Conservation (phyloP, 371 early-diverging fungal genomes). For the Syncephalastrum sp. region DNA sequence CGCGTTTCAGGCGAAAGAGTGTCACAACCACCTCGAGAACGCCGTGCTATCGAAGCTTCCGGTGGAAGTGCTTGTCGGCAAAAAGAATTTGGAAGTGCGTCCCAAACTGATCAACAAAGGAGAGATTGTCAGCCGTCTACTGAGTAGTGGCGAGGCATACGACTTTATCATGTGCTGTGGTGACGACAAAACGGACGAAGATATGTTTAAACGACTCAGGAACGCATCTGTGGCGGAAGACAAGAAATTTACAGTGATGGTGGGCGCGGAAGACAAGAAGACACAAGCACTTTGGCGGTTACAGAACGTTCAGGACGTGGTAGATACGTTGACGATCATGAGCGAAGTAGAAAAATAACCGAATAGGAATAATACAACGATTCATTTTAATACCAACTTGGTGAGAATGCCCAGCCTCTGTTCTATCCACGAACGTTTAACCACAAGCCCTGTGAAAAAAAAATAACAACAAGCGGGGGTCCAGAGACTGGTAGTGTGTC, state of each 20-base stretch:
- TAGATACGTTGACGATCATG: conserved; percentile 32
- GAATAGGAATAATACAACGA: too few relatives aligned
- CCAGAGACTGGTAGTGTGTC: too few relatives aligned
- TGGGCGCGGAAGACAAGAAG: conserved; percentile 77
- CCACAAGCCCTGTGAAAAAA: too few relatives aligned
- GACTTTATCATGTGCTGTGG: conserved; percentile 93
- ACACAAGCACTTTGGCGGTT: conserved; percentile 83
- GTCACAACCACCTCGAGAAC: conserved; percentile 87
- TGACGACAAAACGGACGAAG: conserved; percentile 95
- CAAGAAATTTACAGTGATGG: conserved; percentile 61
- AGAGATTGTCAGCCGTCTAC: conserved; percentile 87
- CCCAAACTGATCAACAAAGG: conserved; percentile 85
- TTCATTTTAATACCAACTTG: too few relatives aligned
- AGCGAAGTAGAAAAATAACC: too few relatives aligned
- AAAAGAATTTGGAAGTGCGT: conserved; percentile 94
- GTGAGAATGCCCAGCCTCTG: too few relatives aligned
- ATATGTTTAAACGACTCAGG: conserved; percentile 72
- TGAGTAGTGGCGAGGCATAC: conserved; percentile 45
- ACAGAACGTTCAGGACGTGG: conserved; percentile 51
- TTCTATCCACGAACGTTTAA: too few relatives aligned
- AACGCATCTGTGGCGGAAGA: conserved; percentile 35
- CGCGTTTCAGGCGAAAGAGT: conserved; percentile 86
- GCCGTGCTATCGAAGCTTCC: conserved; percentile 87
- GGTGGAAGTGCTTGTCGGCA: conserved; percentile 92
- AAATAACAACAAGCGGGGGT: too few relatives aligned